These are phyloP conservation scores for Hyaloscypha finlandica DNA, from an alignment of 495 filamentous ascomycete genomes.

Conservation along the genomic window DNA sequence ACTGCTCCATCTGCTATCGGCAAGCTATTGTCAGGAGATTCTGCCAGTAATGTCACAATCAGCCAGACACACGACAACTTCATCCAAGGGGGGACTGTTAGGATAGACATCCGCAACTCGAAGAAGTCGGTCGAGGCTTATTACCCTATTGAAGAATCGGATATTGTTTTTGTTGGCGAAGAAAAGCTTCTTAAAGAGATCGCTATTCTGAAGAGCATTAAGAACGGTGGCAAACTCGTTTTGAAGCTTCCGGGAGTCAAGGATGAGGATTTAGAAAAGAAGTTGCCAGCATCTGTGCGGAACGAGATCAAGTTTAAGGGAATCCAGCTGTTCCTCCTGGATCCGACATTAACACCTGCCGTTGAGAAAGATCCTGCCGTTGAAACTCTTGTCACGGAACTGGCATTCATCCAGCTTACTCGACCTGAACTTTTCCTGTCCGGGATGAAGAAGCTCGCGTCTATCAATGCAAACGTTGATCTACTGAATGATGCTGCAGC, in stretches of 20 bases:
- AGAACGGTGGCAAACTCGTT: conserved; percentile 71
- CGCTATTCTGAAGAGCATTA: conserved; percentile 69
- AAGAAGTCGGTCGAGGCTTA: conserved; percentile 80
- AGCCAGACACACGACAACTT: conserved; percentile 81
- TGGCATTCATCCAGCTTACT: conserved; percentile 78
- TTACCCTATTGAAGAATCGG: conserved; percentile 75
- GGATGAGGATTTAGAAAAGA: conserved; percentile 89
- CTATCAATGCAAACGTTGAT: conserved; percentile 54
- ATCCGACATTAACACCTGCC: conserved; percentile 64
- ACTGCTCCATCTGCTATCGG: conserved; percentile 67
- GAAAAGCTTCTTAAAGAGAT: conserved; percentile 76
- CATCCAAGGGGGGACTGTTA: conserved; percentile 78
- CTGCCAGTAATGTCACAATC: conserved; percentile 73
- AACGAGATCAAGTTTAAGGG: conserved; percentile 68
- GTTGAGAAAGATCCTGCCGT: conserved; percentile 57
- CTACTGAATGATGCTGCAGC: conserved; percentile 61
- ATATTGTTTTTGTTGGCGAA: conserved; percentile 76
- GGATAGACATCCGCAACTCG: conserved; percentile 84
- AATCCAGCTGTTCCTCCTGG: conserved; percentile 70
- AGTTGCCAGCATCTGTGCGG: conserved; percentile 65
- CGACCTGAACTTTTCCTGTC: conserved; percentile 56
- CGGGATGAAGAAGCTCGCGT: conserved; percentile 56
- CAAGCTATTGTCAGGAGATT: conserved; percentile 72
- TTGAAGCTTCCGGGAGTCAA: conserved; percentile 75
- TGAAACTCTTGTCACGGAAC: conserved; percentile 64